Evolutionary conservation across 768 basidiomycete species (phyloP).

Genomic region (Tulasnella sp.): DNA sequence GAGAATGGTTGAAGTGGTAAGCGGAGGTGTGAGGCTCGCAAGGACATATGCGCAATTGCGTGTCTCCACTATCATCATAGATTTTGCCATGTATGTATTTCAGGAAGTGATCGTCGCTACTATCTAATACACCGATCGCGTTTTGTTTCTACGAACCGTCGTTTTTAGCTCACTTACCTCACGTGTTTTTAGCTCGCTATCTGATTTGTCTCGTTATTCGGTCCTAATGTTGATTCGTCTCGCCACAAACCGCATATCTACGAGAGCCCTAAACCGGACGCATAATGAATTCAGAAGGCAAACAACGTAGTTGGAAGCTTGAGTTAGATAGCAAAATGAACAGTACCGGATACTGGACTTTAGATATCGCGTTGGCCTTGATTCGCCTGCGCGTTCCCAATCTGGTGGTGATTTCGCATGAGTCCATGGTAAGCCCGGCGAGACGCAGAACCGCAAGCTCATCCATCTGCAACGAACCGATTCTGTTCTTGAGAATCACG

Average conservation of each 20-base stretch:
- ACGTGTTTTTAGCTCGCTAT: not conserved
- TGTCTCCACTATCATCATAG: not conserved
- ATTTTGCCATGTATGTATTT: not conserved
- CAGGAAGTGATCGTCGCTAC: constrained; percentile 6
- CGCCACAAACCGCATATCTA: not conserved
- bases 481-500: too few species aligned
- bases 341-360: not conserved
- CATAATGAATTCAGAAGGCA: not conserved
- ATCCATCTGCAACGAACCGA: too few species aligned
- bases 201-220: not conserved
- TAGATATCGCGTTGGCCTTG: too few species aligned
- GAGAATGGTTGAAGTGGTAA: constrained; percentile 62
- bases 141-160: not conserved
- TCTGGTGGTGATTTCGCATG: too few species aligned
- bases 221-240: not conserved
- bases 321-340: too few species aligned
- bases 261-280: not conserved
- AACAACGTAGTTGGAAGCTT: too few species aligned
- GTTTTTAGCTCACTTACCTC: not conserved
- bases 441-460: too few species aligned
- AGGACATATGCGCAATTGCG: too few species aligned
- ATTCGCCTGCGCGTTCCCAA: constrained; percentile 46
- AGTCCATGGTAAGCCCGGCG: too few species aligned
- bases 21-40: not conserved
- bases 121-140: not conserved